Percentiles rank a stretch among this genome's conserved stretches.
Conservation (phyloP, 2,329 filamentous ascomycete species). For the Clonostachys sp. region DNA sequence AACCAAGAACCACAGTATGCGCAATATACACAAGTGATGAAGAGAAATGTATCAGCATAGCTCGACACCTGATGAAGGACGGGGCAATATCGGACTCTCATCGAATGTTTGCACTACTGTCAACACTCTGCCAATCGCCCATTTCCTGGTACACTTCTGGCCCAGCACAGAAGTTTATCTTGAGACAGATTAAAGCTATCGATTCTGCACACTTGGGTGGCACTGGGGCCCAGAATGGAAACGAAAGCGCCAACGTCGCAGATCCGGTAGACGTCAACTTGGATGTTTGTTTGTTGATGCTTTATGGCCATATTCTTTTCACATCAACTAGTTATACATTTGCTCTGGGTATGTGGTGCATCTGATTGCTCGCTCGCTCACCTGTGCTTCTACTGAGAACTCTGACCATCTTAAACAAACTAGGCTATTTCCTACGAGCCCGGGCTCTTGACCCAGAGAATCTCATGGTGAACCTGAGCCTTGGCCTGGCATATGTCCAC, state of each 20-base stretch:
- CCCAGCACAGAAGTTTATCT: slow-evolving; percentile 82
- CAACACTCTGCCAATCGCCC: slow-evolving; percentile 69
- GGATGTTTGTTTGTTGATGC: slow-evolving; percentile 76
- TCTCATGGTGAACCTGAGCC: slow-evolving; percentile 72
- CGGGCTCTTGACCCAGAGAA: slow-evolving; percentile 72
- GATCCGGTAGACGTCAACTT: slow-evolving; percentile 31
- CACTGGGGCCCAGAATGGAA: slow-evolving; percentile 16
- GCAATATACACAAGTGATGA: slow-evolving; percentile 78
- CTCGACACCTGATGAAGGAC: slow-evolving; percentile 80
- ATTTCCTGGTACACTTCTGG: slow-evolving; percentile 74
- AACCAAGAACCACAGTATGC: slow-evolving; percentile 53
- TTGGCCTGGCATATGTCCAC: slow-evolving; percentile 82
- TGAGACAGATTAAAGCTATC: slow-evolving; percentile 87
- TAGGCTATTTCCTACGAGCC: slow-evolving; percentile 79
- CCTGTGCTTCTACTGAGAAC: background rate
- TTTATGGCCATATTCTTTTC: slow-evolving; percentile 88
- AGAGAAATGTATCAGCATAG: slow-evolving; percentile 66
- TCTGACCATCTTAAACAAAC: background rate
- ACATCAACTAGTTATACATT: slow-evolving; percentile 78
- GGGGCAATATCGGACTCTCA: slow-evolving; percentile 80
- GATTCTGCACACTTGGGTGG: slow-evolving; percentile 43
- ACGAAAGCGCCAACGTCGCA: background rate
- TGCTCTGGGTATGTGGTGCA: slow-evolving; percentile 60
- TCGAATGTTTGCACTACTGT: slow-evolving; percentile 76
- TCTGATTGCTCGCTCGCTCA: background rate